Evolutionary conservation across 2,329 filamentous ascomycete species (phyloP), one percentile per base, ranked within the genome.

Genomic region (Anthostomella pinea): DNA sequence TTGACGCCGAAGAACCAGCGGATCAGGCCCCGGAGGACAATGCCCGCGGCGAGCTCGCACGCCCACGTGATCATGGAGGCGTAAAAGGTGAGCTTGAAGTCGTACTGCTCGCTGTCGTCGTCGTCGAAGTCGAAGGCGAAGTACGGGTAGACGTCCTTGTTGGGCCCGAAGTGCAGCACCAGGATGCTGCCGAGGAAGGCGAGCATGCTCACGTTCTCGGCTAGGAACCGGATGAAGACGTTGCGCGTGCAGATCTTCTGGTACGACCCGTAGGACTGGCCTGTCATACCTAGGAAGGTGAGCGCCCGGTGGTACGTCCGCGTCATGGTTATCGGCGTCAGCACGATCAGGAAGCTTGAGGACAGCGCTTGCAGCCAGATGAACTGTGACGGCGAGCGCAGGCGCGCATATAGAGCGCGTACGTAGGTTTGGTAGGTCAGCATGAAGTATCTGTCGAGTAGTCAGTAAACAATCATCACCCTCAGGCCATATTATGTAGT

Each of bases 371-470:
- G 81, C 23, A 85, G 75, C 47, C 75, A 68, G 39, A 83, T 68
- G 62, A 85, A 85, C 59, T 84, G 79, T 24, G 67, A 62, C 1
- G 79, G 81, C 5, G 76, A 80, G 44, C 81, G 79, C 10, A 85
- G 72, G 13, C 81, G 78, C 10, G 81, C 81, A 56, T 85, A 85
- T 39, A 85, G 61, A 8, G 81, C 79, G 34, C 81, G 78, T 9
- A 85, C 81, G 60, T 84, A 85, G 4, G 80, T 84, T 60, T 85
- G 80, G 59, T 85, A 85, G 5, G 81, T 85, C 33, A 84, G 63
- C 67, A 78, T 48, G 36, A 50, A 50, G 16, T 50, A 50, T 39
- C 47, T 49, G 22, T 33, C 20, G 4, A 20, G 23, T n/a, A 14
- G 34, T 48, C 22, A 55, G 47, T 39, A 24, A 39, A 36, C 31